Conservation (phyloP, 139 green algal species). For the Chlorella ohadii region DNA sequence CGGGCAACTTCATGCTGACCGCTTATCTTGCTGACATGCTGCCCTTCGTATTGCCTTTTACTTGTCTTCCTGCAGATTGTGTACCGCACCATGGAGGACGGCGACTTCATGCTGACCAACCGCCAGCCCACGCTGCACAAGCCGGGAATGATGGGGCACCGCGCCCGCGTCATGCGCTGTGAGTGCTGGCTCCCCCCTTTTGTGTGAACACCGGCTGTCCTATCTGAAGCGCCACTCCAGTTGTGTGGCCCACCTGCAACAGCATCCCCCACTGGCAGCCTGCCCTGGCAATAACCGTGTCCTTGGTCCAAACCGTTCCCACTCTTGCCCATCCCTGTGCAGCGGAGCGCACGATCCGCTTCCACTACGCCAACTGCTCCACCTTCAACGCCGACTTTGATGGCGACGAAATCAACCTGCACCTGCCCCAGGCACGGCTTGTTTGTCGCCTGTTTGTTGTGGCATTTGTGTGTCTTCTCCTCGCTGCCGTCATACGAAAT, state of each 20-base stretch:
- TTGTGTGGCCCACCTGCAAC: no score
- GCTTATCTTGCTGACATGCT: neutral
- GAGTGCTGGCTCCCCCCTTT: neutral
- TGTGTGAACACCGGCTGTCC: no score
- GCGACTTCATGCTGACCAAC: conserved; percentile 98
- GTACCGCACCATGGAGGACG: conserved; percentile 92
- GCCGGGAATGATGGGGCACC: conserved; percentile 87
- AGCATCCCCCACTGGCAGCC: no score
- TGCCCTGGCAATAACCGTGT: no score
- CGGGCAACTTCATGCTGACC: no score
- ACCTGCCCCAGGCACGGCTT: conserved; percentile 90
- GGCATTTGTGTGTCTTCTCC: no score
- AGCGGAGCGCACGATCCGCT: conserved; percentile 93
- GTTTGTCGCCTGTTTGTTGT: no score
- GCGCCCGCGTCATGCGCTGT: conserved; percentile 54
- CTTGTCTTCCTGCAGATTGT: conserved; percentile 64
- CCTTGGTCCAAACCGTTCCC: no score
- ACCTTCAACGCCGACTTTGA: conserved; percentile 99
- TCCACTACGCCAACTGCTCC: conserved; percentile 99
- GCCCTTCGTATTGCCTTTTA: no score
- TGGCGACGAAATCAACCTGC: conserved; percentile 99
- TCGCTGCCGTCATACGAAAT: no score
- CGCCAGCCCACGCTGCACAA: conserved; percentile 99
- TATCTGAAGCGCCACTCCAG: no score
- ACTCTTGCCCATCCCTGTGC: no score